Evolutionary conservation across 225 moss, liverwort and hornwort genomes (phyloP).

Genomic region (Lunularia cruciata): DNA sequence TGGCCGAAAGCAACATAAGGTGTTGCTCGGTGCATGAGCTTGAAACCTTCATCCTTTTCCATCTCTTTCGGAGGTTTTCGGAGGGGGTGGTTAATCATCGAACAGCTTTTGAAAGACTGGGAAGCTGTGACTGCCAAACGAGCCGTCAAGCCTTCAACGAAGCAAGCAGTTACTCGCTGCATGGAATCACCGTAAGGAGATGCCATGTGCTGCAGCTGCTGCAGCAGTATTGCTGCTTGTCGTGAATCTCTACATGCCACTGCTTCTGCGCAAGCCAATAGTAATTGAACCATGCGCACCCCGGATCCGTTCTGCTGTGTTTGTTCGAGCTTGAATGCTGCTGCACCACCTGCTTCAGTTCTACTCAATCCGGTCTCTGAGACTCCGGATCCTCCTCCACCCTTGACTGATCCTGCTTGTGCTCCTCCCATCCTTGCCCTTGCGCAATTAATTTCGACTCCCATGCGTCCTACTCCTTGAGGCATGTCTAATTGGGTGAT

Average conservation of each 20-base stretch:
- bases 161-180: constrained; percentile 39
- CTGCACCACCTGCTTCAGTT: too few species aligned
- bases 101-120: constrained; percentile 21
- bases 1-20: constrained; percentile 40
- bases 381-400: too few species aligned
- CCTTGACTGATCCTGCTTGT: too few species aligned
- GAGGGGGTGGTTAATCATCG: neutral
- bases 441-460: neutral
- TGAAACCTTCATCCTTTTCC: constrained; percentile 36
- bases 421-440: constrained; percentile 15
- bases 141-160: constrained; percentile 33
- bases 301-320: too few species aligned
- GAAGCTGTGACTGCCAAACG: constrained; percentile 24
- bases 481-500: neutral
- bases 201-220: constrained; percentile 36
- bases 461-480: neutral
- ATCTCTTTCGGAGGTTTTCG: constrained; percentile 18
- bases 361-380: too few species aligned
- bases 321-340: too few species aligned
- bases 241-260: constrained; percentile 36
- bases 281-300: constrained; percentile 36
- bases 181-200: constrained; percentile 32
- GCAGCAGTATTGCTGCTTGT: constrained; percentile 31
- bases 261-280: constrained; percentile 41
- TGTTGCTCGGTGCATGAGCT: constrained; percentile 19